Evolutionary conservation across 2,329 filamentous ascomycete genomes (phyloP).

Genomic region (Penicillium rolfsii): DNA sequence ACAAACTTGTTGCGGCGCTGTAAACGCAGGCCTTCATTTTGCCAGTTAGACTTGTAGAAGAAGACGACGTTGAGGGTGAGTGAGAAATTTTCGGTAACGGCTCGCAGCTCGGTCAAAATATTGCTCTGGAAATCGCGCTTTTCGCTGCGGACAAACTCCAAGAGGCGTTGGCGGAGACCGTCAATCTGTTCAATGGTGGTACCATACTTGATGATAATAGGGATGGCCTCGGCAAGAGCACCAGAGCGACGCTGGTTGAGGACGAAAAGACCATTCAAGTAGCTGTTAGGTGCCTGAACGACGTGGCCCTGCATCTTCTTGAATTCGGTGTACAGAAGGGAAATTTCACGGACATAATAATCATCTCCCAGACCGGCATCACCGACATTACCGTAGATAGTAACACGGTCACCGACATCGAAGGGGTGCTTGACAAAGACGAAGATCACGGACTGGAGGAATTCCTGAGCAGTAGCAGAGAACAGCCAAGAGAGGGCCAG

Average conservation of each 20-base stretch:
- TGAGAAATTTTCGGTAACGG: slow-evolving; percentile 79
- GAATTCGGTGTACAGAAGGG: slow-evolving; percentile 91
- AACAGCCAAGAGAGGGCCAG: slow-evolving; percentile 91
- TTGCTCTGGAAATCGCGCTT: slow-evolving; percentile 88
- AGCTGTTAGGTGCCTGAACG: slow-evolving; percentile 92
- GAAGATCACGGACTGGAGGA: slow-evolving; percentile 90
- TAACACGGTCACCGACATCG: slow-evolving; percentile 91
- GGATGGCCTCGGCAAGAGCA: slow-evolving; percentile 81
- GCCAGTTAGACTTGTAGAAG: slow-evolving; percentile 97
- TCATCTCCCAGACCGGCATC: slow-evolving; percentile 79
- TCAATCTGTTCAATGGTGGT: slow-evolving; percentile 84
- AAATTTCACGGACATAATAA: slow-evolving; percentile 95
- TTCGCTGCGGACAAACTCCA: slow-evolving; percentile 80
- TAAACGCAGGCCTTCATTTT: slow-evolving; percentile 89
- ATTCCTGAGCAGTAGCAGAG: slow-evolving; percentile 89
- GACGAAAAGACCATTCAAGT: slow-evolving; percentile 91
- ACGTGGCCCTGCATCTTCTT: slow-evolving; percentile 98
- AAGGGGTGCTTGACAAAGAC: slow-evolving; percentile 98
- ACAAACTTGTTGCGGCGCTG: slow-evolving; percentile 93
- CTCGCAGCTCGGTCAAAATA: slow-evolving; percentile 81
- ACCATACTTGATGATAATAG: slow-evolving; percentile 84
- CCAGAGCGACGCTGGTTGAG: slow-evolving; percentile 92
- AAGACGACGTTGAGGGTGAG: slow-evolving; percentile 91
- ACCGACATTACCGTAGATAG: slow-evolving; percentile 87
- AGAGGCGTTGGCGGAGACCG: slow-evolving; percentile 73